phyloP scores from a whole-genome alignment of 352 stramenopile genomes.

The Pythium guiyangense region DNA sequence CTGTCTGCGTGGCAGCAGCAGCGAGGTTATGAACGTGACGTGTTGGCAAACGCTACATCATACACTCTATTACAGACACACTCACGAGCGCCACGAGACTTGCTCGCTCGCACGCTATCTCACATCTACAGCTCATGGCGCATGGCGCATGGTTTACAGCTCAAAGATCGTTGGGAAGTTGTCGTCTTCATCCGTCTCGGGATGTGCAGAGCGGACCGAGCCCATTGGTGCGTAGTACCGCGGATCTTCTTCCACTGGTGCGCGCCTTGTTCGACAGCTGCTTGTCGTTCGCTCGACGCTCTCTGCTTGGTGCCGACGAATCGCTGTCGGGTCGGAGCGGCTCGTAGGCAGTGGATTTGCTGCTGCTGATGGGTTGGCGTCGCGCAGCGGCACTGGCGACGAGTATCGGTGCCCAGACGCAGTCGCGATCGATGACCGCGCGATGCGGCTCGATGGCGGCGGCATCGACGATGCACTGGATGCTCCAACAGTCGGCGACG shows the following conservation, averaged over 20 bases:
- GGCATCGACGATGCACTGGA: conserved; percentile 9
- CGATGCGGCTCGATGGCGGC: conserved; percentile 8
- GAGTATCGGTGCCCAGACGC: conserved; percentile 10
- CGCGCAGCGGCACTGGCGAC: conserved; percentile 7
- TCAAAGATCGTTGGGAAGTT: conserved; percentile 11
- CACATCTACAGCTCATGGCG: background rate
- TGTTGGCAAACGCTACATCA: too few relatives aligned
- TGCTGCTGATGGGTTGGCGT: background rate
- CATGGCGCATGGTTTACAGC: too few relatives aligned
- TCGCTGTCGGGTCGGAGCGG: conserved; percentile 9
- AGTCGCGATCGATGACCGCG: background rate
- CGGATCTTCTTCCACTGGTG: background rate
- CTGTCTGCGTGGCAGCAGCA: too few relatives aligned
- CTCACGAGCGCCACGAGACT: background rate
- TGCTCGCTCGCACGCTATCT: background rate
- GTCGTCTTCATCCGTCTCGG: conserved; percentile 1
- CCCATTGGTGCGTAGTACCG: conserved; percentile 8
- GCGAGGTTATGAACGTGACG: too few relatives aligned
- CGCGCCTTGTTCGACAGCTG: background rate
- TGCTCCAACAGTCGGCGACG: background rate
- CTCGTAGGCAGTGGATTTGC: conserved; percentile 7
- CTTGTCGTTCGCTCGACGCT: background rate
- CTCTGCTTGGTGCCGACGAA: conserved; percentile 10
- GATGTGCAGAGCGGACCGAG: background rate
- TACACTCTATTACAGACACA: too few relatives aligned